Evolutionary conservation across 2,329 filamentous ascomycete genomes (phyloP).

Genomic region (Trichoderma citrinoviride): DNA sequence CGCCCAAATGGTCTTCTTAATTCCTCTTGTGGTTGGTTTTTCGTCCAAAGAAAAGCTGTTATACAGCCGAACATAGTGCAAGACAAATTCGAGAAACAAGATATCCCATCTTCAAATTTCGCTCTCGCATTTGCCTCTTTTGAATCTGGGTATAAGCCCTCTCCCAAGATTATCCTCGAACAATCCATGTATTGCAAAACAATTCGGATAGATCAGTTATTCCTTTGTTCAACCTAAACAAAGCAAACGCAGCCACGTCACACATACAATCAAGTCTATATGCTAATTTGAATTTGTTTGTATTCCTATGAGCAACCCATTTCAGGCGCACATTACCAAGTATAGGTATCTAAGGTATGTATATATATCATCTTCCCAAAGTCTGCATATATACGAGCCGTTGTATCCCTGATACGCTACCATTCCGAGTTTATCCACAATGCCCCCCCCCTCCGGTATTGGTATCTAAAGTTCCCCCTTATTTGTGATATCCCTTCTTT

Average conservation of each 20-base stretch:
- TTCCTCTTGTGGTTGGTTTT: too few relatives aligned
- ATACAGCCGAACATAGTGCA: slow-evolving; percentile 27
- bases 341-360: background rate
- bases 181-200: background rate
- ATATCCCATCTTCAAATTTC: background rate
- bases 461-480: slow-evolving; percentile 12
- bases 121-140: too few relatives aligned
- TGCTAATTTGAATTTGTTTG: background rate
- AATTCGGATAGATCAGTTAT: too few relatives aligned
- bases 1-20: slow-evolving; percentile 40
- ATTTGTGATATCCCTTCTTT: slow-evolving; percentile 16
- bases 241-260: background rate
- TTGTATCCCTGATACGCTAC: slow-evolving; percentile 12
- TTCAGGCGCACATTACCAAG: background rate
- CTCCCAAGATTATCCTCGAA: too few relatives aligned
- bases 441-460: slow-evolving; percentile 9
- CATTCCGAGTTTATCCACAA: slow-evolving; percentile 13
- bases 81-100: slow-evolving; percentile 24
- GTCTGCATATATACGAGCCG: background rate
- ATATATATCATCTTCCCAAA: slow-evolving; percentile 13
- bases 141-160: too few relatives aligned
- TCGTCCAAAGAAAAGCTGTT: slow-evolving; percentile 27
- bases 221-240: background rate
- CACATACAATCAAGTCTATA: too few relatives aligned
- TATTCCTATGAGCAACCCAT: slow-evolving; percentile 11